Percentiles rank a stretch among this genome's conserved stretches.
Conservation (phyloP, 78 protist genomes). For the Dictyostelium citrinum region DNA sequence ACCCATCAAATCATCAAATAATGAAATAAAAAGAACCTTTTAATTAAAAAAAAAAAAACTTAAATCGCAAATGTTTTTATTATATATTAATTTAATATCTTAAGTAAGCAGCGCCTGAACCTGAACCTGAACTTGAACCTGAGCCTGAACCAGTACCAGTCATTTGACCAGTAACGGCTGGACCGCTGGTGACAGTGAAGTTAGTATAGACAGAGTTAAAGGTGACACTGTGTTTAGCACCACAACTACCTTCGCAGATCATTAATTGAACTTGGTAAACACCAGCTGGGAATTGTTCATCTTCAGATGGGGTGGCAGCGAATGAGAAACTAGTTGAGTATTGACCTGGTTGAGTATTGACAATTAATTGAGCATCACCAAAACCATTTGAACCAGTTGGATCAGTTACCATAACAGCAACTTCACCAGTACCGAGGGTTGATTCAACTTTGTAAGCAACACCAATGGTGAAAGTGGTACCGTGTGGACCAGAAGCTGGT, state of each 20-base stretch:
- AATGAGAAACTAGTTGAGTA: constrained; percentile 7
- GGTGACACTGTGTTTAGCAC: constrained; percentile 16
- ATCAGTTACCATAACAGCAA: constrained; percentile 27
- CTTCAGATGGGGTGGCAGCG: constrained; percentile 44
- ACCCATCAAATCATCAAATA: no score
- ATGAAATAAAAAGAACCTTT: no score
- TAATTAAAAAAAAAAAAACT: no score
- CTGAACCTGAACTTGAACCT: background rate
- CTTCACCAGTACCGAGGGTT: constrained; percentile 18
- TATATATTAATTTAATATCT: background rate
- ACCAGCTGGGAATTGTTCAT: constrained; percentile 50
- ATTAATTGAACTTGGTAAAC: constrained; percentile 32
- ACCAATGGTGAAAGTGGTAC: constrained; percentile 2
- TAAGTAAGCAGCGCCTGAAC: background rate
- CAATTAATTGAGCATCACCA: constrained; percentile 60
- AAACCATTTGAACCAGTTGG: constrained; percentile 55
- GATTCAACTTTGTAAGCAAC: background rate
- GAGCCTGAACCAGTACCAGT: constrained; percentile 20
- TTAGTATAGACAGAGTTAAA: background rate
- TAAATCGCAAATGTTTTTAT: background rate
- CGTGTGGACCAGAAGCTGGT: constrained; percentile 56
- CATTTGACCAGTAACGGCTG: background rate
- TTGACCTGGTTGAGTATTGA: background rate
- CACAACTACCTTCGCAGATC: constrained; percentile 54
- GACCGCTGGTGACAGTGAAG: background rate